Conservation (phyloP, 2,329 filamentous ascomycete genomes). For the Canariomyces notabilis region DNA sequence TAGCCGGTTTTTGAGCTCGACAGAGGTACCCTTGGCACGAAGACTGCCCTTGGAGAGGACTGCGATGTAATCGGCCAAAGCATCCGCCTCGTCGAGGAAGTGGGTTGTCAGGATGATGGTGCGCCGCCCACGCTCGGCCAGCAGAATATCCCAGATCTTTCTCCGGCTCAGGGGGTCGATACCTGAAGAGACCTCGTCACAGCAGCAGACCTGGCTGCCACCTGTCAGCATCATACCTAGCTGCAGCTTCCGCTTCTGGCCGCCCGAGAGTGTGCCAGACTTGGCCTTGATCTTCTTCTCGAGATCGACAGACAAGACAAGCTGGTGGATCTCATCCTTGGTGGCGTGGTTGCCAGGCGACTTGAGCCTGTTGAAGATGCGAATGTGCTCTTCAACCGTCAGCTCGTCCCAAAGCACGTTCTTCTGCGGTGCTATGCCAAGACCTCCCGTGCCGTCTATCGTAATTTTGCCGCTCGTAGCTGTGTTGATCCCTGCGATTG, state of each 20-base stretch:
- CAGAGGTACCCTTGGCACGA: constrained; percentile 77
- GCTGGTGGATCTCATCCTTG: constrained; percentile 53
- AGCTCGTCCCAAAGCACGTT: constrained; percentile 91
- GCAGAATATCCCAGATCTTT: constrained; percentile 91
- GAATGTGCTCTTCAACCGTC: constrained; percentile 78
- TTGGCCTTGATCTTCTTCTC: constrained; percentile 65
- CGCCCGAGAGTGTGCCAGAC: constrained; percentile 77
- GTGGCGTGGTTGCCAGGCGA: constrained; percentile 51
- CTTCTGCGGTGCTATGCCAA: constrained; percentile 87
- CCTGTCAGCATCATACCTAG: constrained; percentile 94
- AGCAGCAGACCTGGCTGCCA: constrained; percentile 79
- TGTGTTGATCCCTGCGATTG: constrained; percentile 76
- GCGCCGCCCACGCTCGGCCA: constrained; percentile 74
- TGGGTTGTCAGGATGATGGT: constrained; percentile 89
- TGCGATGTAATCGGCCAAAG: constrained; percentile 82
- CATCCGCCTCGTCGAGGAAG: constrained; percentile 88
- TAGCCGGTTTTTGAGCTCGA: constrained; percentile 74
- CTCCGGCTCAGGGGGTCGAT: constrained; percentile 79
- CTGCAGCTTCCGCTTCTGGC: constrained; percentile 88
- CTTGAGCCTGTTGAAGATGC: constrained; percentile 80
- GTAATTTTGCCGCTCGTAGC: constrained; percentile 71
- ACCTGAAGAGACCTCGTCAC: constrained; percentile 87
- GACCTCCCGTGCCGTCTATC: constrained; percentile 70
- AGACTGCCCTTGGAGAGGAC: constrained; percentile 81
- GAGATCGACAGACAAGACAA: constrained; percentile 70